Conservation (phyloP, 2,329 filamentous ascomycete genomes). For the Neocucurbitaria cava region DNA sequence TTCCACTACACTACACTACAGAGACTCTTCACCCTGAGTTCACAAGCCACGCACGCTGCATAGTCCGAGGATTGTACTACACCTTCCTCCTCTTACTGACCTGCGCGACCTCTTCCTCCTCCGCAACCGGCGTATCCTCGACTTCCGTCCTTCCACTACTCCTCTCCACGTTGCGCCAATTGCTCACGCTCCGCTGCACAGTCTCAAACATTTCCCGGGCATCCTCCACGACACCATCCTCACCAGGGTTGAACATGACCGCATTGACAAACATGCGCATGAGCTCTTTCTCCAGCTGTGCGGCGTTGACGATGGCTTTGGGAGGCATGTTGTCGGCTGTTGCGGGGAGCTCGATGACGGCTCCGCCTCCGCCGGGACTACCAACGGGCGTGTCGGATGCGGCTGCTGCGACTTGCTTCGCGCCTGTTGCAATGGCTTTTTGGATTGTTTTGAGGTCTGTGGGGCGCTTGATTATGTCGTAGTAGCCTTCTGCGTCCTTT, state of each 20-base stretch:
- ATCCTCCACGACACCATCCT: slow-evolving; percentile 87
- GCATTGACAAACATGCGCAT: slow-evolving; percentile 98
- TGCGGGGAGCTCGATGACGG: slow-evolving; percentile 62
- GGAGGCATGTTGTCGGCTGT: slow-evolving; percentile 82
- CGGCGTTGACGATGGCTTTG: slow-evolving; percentile 88
- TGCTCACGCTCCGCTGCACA: slow-evolving; percentile 78
- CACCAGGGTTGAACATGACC: slow-evolving; percentile 96
- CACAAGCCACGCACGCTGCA: too few species aligned
- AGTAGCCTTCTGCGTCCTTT: slow-evolving; percentile 60
- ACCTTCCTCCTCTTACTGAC: slow-evolving; percentile 41
- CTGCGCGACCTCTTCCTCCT: slow-evolving; percentile 32
- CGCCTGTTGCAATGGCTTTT: slow-evolving; percentile 56
- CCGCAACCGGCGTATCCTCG: slow-evolving; percentile 38
- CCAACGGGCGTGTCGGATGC: slow-evolving; percentile 63
- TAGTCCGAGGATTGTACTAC: slow-evolving; percentile 17
- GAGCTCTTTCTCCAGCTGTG: slow-evolving; percentile 89
- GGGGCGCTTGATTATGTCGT: slow-evolving; percentile 59
- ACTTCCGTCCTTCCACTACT: slow-evolving; percentile 32
- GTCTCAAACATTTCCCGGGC: slow-evolving; percentile 89
- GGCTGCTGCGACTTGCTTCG: slow-evolving; percentile 65
- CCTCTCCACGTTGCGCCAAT: slow-evolving; percentile 75
- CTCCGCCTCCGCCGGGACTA: slow-evolving; percentile 64
- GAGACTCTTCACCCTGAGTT: too few species aligned
- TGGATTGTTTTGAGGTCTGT: slow-evolving; percentile 61
- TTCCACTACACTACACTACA: too few species aligned